A percentile compares a stretch with the other conserved stretches of the same genome.
These are phyloP conservation scores for Metschnikowia dekortorum DNA, from an alignment of 805 yeast species.

Conservation along the genomic window DNA sequence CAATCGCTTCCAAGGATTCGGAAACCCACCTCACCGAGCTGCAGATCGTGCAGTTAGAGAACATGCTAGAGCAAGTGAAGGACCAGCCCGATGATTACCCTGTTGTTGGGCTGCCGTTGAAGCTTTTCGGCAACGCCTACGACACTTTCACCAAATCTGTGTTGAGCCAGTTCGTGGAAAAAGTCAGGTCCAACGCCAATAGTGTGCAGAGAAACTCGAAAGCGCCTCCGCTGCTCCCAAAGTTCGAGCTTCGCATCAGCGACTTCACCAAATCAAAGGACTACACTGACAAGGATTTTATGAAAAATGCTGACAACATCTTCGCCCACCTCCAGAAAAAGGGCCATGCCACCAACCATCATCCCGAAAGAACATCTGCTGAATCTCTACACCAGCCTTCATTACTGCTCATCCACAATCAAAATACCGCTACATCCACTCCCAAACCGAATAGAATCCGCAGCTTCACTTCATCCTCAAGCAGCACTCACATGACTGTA, in stretches of 20 bases:
- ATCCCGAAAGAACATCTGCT: conserved; percentile 2
- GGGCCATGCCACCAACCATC: conserved; percentile 17
- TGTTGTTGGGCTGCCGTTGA: conserved; percentile 34
- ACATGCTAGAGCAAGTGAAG: conserved; percentile 22
- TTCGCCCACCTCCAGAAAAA: conserved; percentile 36
- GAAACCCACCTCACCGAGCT: conserved; percentile 16
- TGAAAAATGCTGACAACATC: conserved; percentile 35
- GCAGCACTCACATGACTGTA: not conserved
- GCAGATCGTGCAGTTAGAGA: conserved; percentile 20
- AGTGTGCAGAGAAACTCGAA: conserved; percentile 11
- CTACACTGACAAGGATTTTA: conserved; percentile 34
- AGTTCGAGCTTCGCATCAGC: conserved; percentile 23
- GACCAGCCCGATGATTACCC: conserved; percentile 18
- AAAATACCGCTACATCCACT: conserved; percentile 35
- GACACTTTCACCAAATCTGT: conserved; percentile 38
- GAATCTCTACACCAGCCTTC: conserved; percentile 6
- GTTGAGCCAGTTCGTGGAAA: conserved; percentile 15
- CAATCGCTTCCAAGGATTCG: conserved; percentile 21
- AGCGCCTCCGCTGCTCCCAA: conserved; percentile 6
- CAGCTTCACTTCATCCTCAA: not conserved
- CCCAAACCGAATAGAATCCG: conserved; percentile 27
- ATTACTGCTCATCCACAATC: conserved; percentile 5
- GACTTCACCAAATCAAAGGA: conserved; percentile 28
- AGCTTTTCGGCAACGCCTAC: conserved; percentile 35
- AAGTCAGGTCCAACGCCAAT: conserved; percentile 15